Evolutionary conservation across 2,329 filamentous ascomycete species (phyloP), one percentile per base, ranked within the genome.

Genomic region (Calonectria fujianensis): DNA sequence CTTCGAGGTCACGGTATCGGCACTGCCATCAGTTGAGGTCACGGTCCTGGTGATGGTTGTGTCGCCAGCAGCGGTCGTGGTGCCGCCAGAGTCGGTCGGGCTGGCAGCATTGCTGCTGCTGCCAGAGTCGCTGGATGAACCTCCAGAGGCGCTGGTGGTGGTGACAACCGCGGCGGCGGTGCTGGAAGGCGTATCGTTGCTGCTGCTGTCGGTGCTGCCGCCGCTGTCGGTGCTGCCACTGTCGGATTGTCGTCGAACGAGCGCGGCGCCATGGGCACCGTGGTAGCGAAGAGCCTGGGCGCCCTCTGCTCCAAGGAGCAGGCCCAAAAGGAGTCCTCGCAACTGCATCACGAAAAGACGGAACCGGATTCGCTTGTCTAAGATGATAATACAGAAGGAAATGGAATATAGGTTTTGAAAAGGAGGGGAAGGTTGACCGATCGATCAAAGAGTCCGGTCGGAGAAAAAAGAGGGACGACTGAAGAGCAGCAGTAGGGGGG

Each of bases 21-120:
- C 81, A 39, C 77, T 52, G 6, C 74, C 76, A 51, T 79, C 78
- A 35, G 81, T 83, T 32, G 84, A 81, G 11, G 84, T 85, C n/a
- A 69, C 72, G 16, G 85, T 85, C 29, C 75, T 70, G 20, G 78
- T 79, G 16, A 84, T 72, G 20, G 84, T 84, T 1, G 75, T 80
- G 69, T 85, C 84, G n/a, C 48, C 70, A 51, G 72, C 68, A 32
- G 27, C 71, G 57, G 39, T 59, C 20, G 70, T 63, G 31, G 54
- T 50, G 32, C 63, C 65, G 45, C 24, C 57, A 51, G 48, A 37
- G 41, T 68, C 71, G 11, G 71, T 65, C 11, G 64, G 52, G 9
- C 52, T 54, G n/a, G 65, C 71, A 16, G 74, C 20, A 16, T 54
- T 8, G 39, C 52, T 37, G 18, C 51, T 24, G 4, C 57, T n/a